Evolutionary conservation across 73 alveolate species (phyloP).

Genomic region (Tetrahymena elliotti): DNA sequence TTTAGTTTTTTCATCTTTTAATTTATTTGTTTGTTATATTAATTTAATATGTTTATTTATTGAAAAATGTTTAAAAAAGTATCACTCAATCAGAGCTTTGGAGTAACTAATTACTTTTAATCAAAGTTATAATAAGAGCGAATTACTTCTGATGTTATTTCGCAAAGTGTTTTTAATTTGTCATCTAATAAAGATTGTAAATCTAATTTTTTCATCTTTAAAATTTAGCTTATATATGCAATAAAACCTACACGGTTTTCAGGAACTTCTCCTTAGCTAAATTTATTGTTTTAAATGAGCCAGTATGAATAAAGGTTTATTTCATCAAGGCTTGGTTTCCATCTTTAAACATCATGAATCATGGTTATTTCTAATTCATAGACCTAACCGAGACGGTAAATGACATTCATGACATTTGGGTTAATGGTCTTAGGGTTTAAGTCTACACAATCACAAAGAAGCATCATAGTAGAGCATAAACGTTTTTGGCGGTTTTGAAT

Average conservation of each 20-base stretch:
- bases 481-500: constrained; percentile 21
- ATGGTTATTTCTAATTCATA: constrained; percentile 33
- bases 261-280: not conserved
- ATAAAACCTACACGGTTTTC: not conserved
- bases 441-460: constrained; percentile 40
- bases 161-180: not conserved
- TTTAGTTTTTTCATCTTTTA: too few relatives aligned
- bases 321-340: constrained; percentile 21
- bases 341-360: constrained; percentile 30
- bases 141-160: not conserved
- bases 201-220: not conserved
- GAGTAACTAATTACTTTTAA: not conserved
- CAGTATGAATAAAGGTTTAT: constrained; percentile 21
- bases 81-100: not conserved
- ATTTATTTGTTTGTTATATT: too few relatives aligned
- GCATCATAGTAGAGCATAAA: constrained; percentile 42
- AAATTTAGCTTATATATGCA: not conserved
- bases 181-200: not conserved
- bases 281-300: constrained; percentile 10
- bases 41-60: too few relatives aligned
- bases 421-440: not conserved
- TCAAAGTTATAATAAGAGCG: not conserved
- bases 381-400: constrained; percentile 25
- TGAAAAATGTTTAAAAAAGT: too few relatives aligned
- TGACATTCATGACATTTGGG: constrained; percentile 13